phyloP scores from a whole-genome alignment of 2,329 filamentous ascomycete genomes.

The Cordyceps militaris region DNA sequence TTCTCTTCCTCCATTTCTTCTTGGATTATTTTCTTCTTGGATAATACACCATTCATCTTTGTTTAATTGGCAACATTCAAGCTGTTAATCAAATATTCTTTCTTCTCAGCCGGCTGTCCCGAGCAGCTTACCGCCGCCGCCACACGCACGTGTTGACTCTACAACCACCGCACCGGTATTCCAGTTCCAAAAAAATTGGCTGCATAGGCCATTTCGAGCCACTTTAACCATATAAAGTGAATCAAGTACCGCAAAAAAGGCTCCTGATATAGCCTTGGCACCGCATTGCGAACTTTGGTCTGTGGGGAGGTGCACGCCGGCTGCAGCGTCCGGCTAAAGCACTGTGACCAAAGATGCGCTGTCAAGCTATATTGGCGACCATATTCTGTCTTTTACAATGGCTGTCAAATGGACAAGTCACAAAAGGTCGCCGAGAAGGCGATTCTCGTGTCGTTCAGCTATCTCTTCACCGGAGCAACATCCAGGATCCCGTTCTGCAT shows the following conservation, averaged over 20 bases:
- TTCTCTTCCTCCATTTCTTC: neutral
- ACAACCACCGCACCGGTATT: neutral
- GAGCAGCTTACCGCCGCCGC: neutral
- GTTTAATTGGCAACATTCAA: no score
- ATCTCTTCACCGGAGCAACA: conserved; percentile 30
- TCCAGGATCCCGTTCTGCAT: conserved; percentile 35
- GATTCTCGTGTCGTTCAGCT: conserved; percentile 40
- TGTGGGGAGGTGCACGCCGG: neutral
- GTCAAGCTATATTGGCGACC: neutral
- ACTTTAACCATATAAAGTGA: no score
- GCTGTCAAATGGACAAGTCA: conserved; percentile 11
- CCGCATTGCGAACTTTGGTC: neutral
- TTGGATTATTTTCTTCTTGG: neutral
- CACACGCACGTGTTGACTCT: neutral
- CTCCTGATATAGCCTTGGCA: neutral
- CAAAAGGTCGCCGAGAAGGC: conserved; percentile 24
- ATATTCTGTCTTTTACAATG: neutral
- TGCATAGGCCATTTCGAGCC: no score
- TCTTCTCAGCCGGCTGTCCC: neutral
- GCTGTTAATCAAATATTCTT: no score
- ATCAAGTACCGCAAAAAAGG: no score
- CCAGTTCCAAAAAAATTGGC: no score
- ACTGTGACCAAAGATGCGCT: neutral
- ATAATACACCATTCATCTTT: no score
- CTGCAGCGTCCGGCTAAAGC: neutral